Evolutionary conservation across 2,329 filamentous ascomycete genomes (phyloP), one percentile per base, ranked within the genome.

Genomic region (Hypoxylon sp.): DNA sequence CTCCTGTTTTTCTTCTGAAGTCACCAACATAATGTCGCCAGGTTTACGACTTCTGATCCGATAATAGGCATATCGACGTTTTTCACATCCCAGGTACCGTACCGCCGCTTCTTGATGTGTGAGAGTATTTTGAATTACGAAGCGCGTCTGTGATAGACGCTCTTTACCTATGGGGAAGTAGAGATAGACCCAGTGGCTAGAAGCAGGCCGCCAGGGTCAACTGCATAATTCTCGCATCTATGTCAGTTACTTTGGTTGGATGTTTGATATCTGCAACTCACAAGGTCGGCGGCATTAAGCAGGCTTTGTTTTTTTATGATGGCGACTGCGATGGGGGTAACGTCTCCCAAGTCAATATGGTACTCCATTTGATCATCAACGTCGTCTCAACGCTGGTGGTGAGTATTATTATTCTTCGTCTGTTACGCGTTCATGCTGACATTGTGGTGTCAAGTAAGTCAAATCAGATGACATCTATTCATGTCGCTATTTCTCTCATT

Each of bases 361-460:
- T 41, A 6, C 62, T 71, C 5, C 69, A 71, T 57, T 49, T 71
- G 28, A 26, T 70, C 10, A 69, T 71, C 44, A 71, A 71, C 20
- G 37, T 70, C 6, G 39, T 68, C n/a, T 71, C 69, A 20, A 70
- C 69, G 24, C 46, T 67, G 6, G 63, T 71, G 68, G 69, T 71
- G 37, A 67, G 64, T 56, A 15, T 47, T 49, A 15, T 47, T 49
- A n/a, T 22, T 44, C 43, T 41, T 11, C 19, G 20, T 11, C 7
- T 43, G 17, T 8, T 37, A n/a, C 32, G 30, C 10, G 30, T 34
- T 28, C 11, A 19, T 56, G 15, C 55, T 67, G 17, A 65, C 37
- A 13, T 28, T 44, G 17, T 6, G 6, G 28, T 30, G 15, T 47
- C 6, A 24, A 67, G 65, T 65, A 13, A 60, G 57, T 61, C 30